phyloP scores from a whole-genome alignment of 345 rosid genomes.

The Capsella bursapastoris region DNA sequence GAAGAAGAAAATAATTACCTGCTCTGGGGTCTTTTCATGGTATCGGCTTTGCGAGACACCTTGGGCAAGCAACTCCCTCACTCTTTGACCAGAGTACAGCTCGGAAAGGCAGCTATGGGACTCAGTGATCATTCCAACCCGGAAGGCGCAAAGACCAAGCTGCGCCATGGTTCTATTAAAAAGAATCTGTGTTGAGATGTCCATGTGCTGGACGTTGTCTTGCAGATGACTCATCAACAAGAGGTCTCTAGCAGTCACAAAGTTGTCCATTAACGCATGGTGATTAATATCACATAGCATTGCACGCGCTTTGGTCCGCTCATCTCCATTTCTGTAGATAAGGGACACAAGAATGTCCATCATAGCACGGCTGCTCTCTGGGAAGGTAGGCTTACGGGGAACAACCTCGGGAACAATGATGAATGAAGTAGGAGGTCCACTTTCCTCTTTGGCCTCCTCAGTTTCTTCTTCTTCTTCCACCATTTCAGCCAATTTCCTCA shows the following conservation, averaged over 20 bases:
- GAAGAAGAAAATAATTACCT: conserved; percentile 49
- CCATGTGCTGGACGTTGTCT: conserved; percentile 88
- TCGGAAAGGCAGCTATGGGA: conserved; percentile 90
- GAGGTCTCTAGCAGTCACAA: conserved; percentile 77
- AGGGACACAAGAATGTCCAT: conserved; percentile 89
- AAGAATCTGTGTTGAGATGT: conserved; percentile 90
- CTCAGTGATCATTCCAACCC: conserved; percentile 76
- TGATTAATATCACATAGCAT: conserved; percentile 97
- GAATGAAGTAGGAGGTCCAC: conserved; percentile 63
- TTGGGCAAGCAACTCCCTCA: conserved; percentile 95
- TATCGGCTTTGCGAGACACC: conserved; percentile 93
- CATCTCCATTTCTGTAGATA: conserved; percentile 91
- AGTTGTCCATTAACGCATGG: conserved; percentile 84
- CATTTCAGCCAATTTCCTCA: conserved; percentile 87
- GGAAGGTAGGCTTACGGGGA: conserved; percentile 87
- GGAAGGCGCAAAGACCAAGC: conserved; percentile 92
- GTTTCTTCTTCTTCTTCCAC: conserved; percentile 49
- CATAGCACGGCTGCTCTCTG: conserved; percentile 82
- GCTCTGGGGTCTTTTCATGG: conserved; percentile 96
- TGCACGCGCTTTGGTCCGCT: conserved; percentile 95
- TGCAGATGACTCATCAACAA: conserved; percentile 93
- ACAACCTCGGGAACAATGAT: conserved; percentile 77
- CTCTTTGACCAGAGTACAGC: conserved; percentile 90
- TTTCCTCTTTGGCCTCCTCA: conserved; percentile 67
- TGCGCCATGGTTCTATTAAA: conserved; percentile 97